A percentile compares a stretch with the other conserved stretches of the same genome.
These are phyloP conservation scores for Salvia miltiorrhiza DNA, from an alignment of 257 asterid species.

Conservation along the genomic window DNA sequence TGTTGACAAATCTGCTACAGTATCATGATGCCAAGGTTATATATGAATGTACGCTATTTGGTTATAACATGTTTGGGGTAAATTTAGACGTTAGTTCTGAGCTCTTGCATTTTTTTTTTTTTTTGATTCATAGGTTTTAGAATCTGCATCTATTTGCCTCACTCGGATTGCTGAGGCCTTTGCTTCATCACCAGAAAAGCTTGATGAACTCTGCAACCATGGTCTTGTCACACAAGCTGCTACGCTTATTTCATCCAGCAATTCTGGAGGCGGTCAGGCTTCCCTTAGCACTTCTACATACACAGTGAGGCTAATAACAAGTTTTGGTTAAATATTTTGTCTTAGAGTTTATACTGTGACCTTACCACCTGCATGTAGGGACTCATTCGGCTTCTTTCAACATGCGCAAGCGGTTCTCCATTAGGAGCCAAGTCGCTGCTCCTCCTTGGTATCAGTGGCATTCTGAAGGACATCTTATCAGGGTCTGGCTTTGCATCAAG, in stretches of 20 bases:
- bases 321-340: slow-evolving; percentile 4
- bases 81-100: background rate
- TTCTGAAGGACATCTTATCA: slow-evolving; percentile 83
- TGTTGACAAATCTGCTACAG: slow-evolving; percentile 94
- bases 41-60: background rate
- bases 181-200: slow-evolving; percentile 91
- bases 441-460: slow-evolving; percentile 89
- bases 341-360: slow-evolving; percentile 29
- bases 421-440: slow-evolving; percentile 84
- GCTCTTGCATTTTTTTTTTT: background rate
- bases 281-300: slow-evolving; percentile 89
- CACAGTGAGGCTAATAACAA: slow-evolving; percentile 51
- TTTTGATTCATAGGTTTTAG: slow-evolving; percentile 64
- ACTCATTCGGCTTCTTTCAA: slow-evolving; percentile 84
- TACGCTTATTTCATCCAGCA: slow-evolving; percentile 77
- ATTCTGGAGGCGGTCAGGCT: slow-evolving; percentile 91
- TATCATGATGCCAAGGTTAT: slow-evolving; percentile 96
- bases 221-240: slow-evolving; percentile 97
- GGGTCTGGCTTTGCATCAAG: slow-evolving; percentile 83
- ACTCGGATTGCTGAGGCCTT: slow-evolving; percentile 98
- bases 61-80: background rate
- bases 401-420: slow-evolving; percentile 93
- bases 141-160: slow-evolving; percentile 94
- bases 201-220: slow-evolving; percentile 91
- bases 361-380: slow-evolving; percentile 56